phyloP scores from a whole-genome alignment of 805 yeast genomes.

The Teunomyces panamensis region DNA sequence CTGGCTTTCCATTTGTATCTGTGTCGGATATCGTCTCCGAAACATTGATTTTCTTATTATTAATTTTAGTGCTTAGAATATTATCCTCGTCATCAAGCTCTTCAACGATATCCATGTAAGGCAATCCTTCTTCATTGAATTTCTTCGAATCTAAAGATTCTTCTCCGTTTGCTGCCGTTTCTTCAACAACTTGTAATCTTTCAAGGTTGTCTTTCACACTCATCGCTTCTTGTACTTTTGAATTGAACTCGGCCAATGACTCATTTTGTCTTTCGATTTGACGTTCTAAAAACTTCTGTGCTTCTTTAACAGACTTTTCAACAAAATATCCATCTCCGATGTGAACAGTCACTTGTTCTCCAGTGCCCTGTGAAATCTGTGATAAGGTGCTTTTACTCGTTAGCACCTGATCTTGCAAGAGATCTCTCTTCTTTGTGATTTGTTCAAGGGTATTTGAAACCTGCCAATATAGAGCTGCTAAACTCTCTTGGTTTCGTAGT shows the following conservation, averaged over 20 bases:
- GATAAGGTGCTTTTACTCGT: constrained; percentile 1
- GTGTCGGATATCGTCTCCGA: background rate
- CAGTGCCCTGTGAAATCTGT: background rate
- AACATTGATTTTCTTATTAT: constrained; percentile 21
- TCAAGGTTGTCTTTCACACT: constrained; percentile 25
- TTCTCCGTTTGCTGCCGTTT: constrained; percentile 9
- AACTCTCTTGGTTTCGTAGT: background rate
- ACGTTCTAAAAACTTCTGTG: constrained; percentile 23
- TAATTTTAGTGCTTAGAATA: constrained; percentile 40
- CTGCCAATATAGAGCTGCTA: constrained; percentile 3
- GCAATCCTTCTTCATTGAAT: constrained; percentile 48
- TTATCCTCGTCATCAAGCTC: constrained; percentile 78
- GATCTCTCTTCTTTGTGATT: constrained; percentile 4
- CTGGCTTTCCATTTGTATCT: constrained; percentile 24
- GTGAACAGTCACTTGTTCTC: constrained; percentile 20
- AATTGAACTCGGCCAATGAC: constrained; percentile 40
- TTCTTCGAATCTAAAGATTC: background rate
- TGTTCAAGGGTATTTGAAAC: constrained; percentile 1
- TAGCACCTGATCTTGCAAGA: constrained; percentile 7
- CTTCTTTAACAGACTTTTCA: constrained; percentile 27
- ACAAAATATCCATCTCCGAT: constrained; percentile 43
- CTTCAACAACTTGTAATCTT: constrained; percentile 7
- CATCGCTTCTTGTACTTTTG: constrained; percentile 39
- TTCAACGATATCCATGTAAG: constrained; percentile 80
- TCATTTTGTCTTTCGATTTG: constrained; percentile 26